Evolutionary conservation across 2,329 filamentous ascomycete species (phyloP).

Genomic region (Pseudogymnoascus sp.): DNA sequence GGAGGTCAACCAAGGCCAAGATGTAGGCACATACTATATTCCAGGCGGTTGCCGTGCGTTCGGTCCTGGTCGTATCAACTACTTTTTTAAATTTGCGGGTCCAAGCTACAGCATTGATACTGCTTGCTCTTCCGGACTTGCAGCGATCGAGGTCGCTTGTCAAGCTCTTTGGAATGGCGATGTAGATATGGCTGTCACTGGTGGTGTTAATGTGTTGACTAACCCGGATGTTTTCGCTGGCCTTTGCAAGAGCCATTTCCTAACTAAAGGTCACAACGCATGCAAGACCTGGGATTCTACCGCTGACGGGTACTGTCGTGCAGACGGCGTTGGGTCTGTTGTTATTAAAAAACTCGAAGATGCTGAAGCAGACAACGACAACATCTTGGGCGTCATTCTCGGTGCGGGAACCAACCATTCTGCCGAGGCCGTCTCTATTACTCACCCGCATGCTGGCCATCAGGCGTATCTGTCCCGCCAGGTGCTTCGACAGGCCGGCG

Average conservation of each 20-base stretch:
- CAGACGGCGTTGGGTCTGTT: constrained; percentile 38
- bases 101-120: constrained; percentile 32
- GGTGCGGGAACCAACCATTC: constrained; percentile 73
- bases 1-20: constrained; percentile 9
- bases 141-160: constrained; percentile 24
- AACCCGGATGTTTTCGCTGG: constrained; percentile 23
- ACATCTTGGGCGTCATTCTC: constrained; percentile 33
- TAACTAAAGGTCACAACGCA: constrained; percentile 25
- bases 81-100: constrained; percentile 35
- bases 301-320: constrained; percentile 45
- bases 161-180: constrained; percentile 18
- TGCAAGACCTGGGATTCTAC: constrained; percentile 40
- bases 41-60: constrained; percentile 10
- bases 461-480: constrained; percentile 63
- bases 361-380: constrained; percentile 66
- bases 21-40: constrained; percentile 12
- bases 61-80: constrained; percentile 25
- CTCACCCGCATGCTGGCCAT: constrained; percentile 68
- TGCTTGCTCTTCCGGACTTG: constrained; percentile 31
- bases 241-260: constrained; percentile 13
- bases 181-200: constrained; percentile 17
- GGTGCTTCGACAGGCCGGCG: constrained; percentile 62
- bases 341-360: constrained; percentile 51
- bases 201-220: constrained; percentile 19
- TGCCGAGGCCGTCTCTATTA: constrained; percentile 71